Base-by-base conservation (phyloP, 129 eudicot species). In the Ambrosia trifida region DNA sequence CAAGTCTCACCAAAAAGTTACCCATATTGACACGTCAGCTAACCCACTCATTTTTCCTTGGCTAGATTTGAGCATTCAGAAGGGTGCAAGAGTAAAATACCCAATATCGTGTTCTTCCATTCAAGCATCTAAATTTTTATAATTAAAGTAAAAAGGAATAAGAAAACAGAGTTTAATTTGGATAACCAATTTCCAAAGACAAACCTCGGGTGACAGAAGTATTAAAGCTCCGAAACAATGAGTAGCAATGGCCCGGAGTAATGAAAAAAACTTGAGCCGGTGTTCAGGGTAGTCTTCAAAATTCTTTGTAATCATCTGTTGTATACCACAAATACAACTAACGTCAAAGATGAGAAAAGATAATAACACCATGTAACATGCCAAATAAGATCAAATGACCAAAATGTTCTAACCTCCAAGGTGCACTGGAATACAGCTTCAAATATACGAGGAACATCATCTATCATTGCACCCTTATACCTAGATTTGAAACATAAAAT, bases 281-380 rank as follows among this genome's bases (percentile, higher is more conserved):
- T 95, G 97, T 83, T 95, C 99, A 4, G 99, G 99, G 85, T 95
- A 95, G 78, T 95, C 99, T 80, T 95, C 99, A 68, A 95, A 95
- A 75, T 95, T 95, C 81, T 90, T 95, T 2, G 99, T 95, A 31
- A 95, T 95, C 99, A 95, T 95, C 99, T 95, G 84, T 33, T 95
- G 84, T 33, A 60, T 64, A 78, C 65, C 60, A 17, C 13, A 58
- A 63, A 43, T 57, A 74, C 36, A 24, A 41, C 6, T 7, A 33
- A 61, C 36, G 54, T 72, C 44, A 77, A 72, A 46, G 43, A 77
- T 47, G 53, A 59, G 13, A 62, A 16, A 7, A 28, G 10, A 61
- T 36, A 41, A 72, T 64, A 17, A 14, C 38, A 62, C n/a, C 54
- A 68, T 46, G 70, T 32, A 60, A 28, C 43, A 68, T 2, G 30